These are phyloP conservation scores for Cardamine chenopodiifolia DNA, from an alignment of 345 rosid genomes.

Conservation along the genomic window DNA sequence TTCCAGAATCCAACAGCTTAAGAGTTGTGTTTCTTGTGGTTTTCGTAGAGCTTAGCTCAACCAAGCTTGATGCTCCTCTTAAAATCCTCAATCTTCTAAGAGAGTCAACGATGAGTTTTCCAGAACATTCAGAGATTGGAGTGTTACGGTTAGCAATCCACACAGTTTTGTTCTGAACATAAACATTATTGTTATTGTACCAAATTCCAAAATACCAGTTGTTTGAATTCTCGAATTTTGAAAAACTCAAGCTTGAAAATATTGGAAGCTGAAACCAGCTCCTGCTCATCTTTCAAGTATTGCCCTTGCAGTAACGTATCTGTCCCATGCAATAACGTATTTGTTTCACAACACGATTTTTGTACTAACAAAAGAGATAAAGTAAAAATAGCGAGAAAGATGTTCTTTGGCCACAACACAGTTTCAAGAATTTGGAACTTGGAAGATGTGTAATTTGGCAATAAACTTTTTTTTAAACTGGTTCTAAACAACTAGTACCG, in stretches of 20 bases:
- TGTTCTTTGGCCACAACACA: conserved; percentile 9
- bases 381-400: conserved; percentile 5
- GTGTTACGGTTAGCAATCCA: conserved; percentile 46
- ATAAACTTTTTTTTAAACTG: not conserved
- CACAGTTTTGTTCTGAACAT: conserved; percentile 21
- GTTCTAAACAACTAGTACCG: too few species aligned
- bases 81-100: conserved; percentile 41
- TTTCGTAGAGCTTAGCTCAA: conserved; percentile 30
- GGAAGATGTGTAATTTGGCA: not conserved
- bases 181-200: conserved; percentile 35
- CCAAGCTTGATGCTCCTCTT: conserved; percentile 9
- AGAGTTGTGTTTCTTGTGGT: conserved; percentile 39
- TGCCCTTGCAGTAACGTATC: conserved; percentile 39
- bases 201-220: conserved; percentile 44
- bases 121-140: conserved; percentile 21
- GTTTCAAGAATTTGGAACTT: not conserved
- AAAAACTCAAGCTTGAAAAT: conserved; percentile 43
- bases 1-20: conserved; percentile 44
- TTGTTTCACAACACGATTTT: conserved; percentile 26
- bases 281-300: conserved; percentile 36
- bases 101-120: conserved; percentile 39
- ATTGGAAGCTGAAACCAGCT: conserved; percentile 37
- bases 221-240: conserved; percentile 1
- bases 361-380: conserved; percentile 22
- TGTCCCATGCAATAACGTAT: conserved; percentile 38